These are phyloP conservation scores for Bonia amplexicaulis DNA, from an alignment of 176 grass and related monocot genomes.

Conservation along the genomic window DNA sequence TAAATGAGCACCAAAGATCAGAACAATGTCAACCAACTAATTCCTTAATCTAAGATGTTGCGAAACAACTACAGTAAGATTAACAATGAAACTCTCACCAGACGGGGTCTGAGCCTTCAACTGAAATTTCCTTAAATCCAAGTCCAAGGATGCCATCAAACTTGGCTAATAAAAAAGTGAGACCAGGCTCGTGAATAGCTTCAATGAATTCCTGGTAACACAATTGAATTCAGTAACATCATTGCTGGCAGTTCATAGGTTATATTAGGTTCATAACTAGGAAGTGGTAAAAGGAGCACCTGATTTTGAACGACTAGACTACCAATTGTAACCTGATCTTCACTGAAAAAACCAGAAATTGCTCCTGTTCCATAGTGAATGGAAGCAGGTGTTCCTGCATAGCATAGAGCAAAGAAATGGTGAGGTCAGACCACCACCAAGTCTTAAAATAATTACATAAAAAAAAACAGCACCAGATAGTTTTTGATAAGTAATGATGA, in stretches of 20 bases:
- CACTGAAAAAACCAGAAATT: slow-evolving; percentile 66
- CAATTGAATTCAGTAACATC: slow-evolving; percentile 19
- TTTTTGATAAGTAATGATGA: too few species aligned
- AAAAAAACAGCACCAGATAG: neutral
- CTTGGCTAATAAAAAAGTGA: slow-evolving; percentile 67
- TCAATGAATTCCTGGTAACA: slow-evolving; percentile 91
- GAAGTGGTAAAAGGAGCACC: slow-evolving; percentile 37
- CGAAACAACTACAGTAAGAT: neutral
- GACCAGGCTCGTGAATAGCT: slow-evolving; percentile 68
- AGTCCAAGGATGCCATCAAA: slow-evolving; percentile 98
- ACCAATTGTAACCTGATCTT: slow-evolving; percentile 74
- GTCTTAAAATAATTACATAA: neutral
- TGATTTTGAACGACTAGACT: slow-evolving; percentile 61
- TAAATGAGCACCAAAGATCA: neutral
- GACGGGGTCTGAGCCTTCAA: slow-evolving; percentile 59
- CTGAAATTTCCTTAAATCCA: slow-evolving; percentile 92
- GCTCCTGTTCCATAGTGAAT: slow-evolving; percentile 82
- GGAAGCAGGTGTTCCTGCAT: slow-evolving; percentile 62
- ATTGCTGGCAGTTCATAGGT: neutral
- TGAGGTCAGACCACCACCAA: neutral
- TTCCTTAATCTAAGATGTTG: neutral
- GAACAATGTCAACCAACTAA: neutral
- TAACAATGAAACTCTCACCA: slow-evolving; percentile 37
- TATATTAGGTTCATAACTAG: neutral
- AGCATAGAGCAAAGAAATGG: neutral